These are phyloP conservation scores for Mycena albidolilacea DNA, from an alignment of 768 basidiomycete species.

Conservation along the genomic window DNA sequence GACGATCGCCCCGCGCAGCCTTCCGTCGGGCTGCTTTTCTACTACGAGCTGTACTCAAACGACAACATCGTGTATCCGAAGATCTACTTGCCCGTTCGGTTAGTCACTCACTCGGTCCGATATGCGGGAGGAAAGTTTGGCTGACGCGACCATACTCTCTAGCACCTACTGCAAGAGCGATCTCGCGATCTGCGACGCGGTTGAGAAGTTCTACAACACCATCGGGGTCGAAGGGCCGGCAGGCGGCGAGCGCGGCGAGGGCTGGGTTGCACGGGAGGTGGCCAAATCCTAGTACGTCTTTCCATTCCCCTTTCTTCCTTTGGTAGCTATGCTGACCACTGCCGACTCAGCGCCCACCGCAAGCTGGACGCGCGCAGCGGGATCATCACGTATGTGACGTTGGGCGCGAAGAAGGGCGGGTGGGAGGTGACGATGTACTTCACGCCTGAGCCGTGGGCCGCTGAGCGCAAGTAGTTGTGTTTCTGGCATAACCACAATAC, in stretches of 20 bases:
- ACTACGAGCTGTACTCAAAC: slow-evolving; percentile 49
- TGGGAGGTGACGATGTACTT: slow-evolving; percentile 53
- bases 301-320: background rate
- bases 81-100: slow-evolving; percentile 52
- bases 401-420: slow-evolving; percentile 49
- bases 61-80: slow-evolving; percentile 48
- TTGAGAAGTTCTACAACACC: slow-evolving; percentile 47
- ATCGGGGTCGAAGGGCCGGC: slow-evolving; percentile 33
- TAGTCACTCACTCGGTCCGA: slow-evolving; percentile 26
- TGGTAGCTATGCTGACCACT: slow-evolving; percentile 9
- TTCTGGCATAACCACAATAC: too few species aligned
- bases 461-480: slow-evolving; percentile 17
- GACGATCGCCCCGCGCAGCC: slow-evolving; percentile 42
- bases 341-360: slow-evolving; percentile 45
- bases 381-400: slow-evolving; percentile 51
- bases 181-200: slow-evolving; percentile 43
- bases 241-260: slow-evolving; percentile 22
- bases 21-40: slow-evolving; percentile 47
- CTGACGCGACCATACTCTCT: background rate
- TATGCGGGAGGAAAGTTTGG: background rate
- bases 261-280: slow-evolving; percentile 50
- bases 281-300: slow-evolving; percentile 46
- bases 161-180: slow-evolving; percentile 51
- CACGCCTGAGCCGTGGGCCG: slow-evolving; percentile 49
- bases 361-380: slow-evolving; percentile 42